Evolutionary conservation across 495 filamentous ascomycete genomes (phyloP), one percentile per base, ranked within the genome.

Genomic region (Annulohypoxylon stygium): DNA sequence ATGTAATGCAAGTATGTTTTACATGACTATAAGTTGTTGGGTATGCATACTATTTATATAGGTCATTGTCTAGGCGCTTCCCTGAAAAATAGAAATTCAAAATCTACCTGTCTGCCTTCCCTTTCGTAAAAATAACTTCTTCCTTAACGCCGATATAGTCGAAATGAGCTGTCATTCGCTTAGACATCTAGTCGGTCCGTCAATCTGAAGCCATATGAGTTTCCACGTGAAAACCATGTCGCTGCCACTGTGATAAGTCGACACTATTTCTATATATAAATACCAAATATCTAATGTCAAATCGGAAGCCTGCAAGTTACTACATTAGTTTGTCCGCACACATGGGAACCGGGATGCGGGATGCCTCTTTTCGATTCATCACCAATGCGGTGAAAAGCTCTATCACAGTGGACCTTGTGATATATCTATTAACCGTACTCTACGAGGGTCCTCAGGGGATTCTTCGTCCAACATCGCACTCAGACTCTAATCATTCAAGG

Each of bases 251-350:
- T 53, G 33, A 65, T 54, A 55, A 47, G 30, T 57, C 53, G 53
- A 53, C 20, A 30, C 59, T 64, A 73, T 68, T 73, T 65, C 45
- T 73, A 68, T 60, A 25, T 25, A 20, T 37, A 37, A 25, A 14
- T 18, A 53, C 16, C 2, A 9, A 23, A 50, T 23, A 43, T 23
- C 25, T 23, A 54, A 54, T 55, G 53, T 12, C 34, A 14, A 54
- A 11, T 2, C 37, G 30, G 30, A 62, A 61, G 30, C 12, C 16
- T 45, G 10, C 34, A 33, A 59, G 45, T 2, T 33, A 60, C 41
- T 33, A 30, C 23, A n/a, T 12, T 69, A 63, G 48, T 25, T 16
- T 37, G 34, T 39, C 67, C 67, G 33, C 25, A 25, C 47, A 30
- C 48, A 33, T 57, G 66, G 66, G 33, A 54, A 33, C n/a, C 12